Base-by-base conservation (phyloP, 2,329 filamentous ascomycete species). In the Stagonosporopsis chrysanthemi region DNA sequence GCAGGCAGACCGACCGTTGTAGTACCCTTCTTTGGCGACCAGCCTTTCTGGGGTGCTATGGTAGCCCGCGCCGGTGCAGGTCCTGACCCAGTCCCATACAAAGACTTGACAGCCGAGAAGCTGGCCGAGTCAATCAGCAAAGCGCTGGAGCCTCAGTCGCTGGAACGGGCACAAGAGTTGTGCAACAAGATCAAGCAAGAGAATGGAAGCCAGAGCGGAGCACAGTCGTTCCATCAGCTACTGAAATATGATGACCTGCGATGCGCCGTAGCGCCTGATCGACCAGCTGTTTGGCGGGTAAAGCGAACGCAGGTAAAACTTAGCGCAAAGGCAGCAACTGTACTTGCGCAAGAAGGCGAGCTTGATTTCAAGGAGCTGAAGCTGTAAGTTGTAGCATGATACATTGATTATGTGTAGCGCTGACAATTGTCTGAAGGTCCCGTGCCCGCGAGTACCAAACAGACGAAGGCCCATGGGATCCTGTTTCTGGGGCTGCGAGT, bases 1-100 rank as follows among this genome's bases (percentile, higher is more conserved):
- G 85, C 88, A 1, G 92, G 91, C 23, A 88, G 88, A 51, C 92
- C 92, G 2, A 96, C 92, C 0, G 85, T 95, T 2, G 84, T 96
- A 2, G 87, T 96, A 0, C 92, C 92, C 0, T 96, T 96, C 78
- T 96, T 79, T 44, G 77, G 77, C 19, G 76, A 78, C 44, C 76
- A 78, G 45, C 72, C 74, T 2, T 78, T 78, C 53, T 79, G 77
- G 77, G 77, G 76, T 47, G 67, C 74, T 11, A 78, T 79, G 77
- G 73, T 77, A 1, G 72, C 74, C 17, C 70, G 70, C 51, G 77
- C 77, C 39, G 77, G 77, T 17, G 77, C 77, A 45, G 77, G 77
- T 7, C 77, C 77, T 17, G 60, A 70, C n/a, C 76, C 77, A 1
- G 70, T 77, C 26, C 71, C 73, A 0, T 75, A 76, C 60, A 78